Evolutionary conservation across 345 rosid species (phyloP).

Genomic region (Euphorbia pulcherrima): DNA sequence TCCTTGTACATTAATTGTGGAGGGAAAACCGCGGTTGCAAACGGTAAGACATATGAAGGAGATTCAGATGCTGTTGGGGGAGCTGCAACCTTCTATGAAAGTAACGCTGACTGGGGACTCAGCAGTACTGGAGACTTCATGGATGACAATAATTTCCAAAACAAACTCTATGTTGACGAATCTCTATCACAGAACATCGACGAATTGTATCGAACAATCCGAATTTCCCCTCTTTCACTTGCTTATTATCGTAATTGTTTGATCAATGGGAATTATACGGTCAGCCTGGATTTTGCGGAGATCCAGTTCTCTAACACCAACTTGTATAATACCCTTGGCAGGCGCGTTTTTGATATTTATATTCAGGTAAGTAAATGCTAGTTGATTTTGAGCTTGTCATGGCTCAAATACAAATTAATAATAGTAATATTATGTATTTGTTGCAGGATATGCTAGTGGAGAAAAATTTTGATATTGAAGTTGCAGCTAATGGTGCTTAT

Average conservation of each 20-base stretch:
- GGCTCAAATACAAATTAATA: too few relatives aligned
- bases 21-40: conserved; percentile 4
- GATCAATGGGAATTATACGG: conserved; percentile 19
- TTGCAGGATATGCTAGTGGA: neutral
- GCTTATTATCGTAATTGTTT: conserved; percentile 25
- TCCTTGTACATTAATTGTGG: conserved; percentile 18
- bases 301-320: conserved; percentile 20
- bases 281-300: conserved; percentile 34
- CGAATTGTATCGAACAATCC: conserved; percentile 15
- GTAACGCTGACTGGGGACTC: conserved; percentile 17
- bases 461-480: conserved; percentile 15
- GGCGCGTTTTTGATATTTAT: conserved; percentile 28
- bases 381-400: too few relatives aligned
- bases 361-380: conserved; percentile 23
- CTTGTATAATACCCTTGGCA: conserved; percentile 22
- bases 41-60: conserved; percentile 19
- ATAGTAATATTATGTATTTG: too few relatives aligned
- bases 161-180: too few relatives aligned
- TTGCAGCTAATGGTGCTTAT: neutral
- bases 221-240: conserved; percentile 17
- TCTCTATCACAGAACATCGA: conserved; percentile 10
- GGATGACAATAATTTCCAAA: conserved; percentile 22
- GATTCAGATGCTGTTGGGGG: conserved; percentile 15
- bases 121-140: conserved; percentile 26
- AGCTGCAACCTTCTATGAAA: conserved; percentile 12